These are phyloP conservation scores for Teunomyces barrocoloradensis DNA, from an alignment of 805 yeast species.

Conservation along the genomic window DNA sequence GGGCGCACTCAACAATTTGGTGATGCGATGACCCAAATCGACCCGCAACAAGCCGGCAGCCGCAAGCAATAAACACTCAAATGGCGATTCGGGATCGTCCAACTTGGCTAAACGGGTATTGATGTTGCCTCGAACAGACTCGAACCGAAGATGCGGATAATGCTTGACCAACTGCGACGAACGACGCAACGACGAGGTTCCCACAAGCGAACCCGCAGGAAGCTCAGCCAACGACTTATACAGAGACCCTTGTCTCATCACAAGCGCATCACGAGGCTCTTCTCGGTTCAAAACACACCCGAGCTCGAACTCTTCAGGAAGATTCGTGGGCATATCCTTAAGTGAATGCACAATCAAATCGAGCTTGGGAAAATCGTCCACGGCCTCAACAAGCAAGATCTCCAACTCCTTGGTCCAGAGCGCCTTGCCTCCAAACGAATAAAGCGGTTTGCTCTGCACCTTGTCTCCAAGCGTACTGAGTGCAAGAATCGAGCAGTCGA, in stretches of 20 bases:
- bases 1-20: slow-evolving; percentile 64
- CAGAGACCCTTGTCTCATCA: slow-evolving; percentile 65
- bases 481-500: slow-evolving; percentile 74
- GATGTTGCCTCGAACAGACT: slow-evolving; percentile 76
- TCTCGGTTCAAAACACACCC: slow-evolving; percentile 86
- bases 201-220: slow-evolving; percentile 84
- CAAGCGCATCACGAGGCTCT: slow-evolving; percentile 91
- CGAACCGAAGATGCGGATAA: slow-evolving; percentile 74
- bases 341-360: slow-evolving; percentile 92
- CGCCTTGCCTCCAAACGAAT: slow-evolving; percentile 94
- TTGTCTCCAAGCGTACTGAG: slow-evolving; percentile 89
- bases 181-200: slow-evolving; percentile 92
- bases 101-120: slow-evolving; percentile 80
- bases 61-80: slow-evolving; percentile 78
- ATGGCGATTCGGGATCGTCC: slow-evolving; percentile 66
- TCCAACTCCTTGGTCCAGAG: slow-evolving; percentile 96
- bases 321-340: slow-evolving; percentile 86
- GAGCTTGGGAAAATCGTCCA: slow-evolving; percentile 62
- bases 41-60: slow-evolving; percentile 86
- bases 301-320: slow-evolving; percentile 86
- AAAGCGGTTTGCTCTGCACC: slow-evolving; percentile 78
- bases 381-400: slow-evolving; percentile 60
- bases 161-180: slow-evolving; percentile 83
- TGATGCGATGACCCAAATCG: slow-evolving; percentile 71
- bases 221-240: slow-evolving; percentile 67